Conservation (phyloP, 129 eudicot species). For the Dittrichia graveolens region DNA sequence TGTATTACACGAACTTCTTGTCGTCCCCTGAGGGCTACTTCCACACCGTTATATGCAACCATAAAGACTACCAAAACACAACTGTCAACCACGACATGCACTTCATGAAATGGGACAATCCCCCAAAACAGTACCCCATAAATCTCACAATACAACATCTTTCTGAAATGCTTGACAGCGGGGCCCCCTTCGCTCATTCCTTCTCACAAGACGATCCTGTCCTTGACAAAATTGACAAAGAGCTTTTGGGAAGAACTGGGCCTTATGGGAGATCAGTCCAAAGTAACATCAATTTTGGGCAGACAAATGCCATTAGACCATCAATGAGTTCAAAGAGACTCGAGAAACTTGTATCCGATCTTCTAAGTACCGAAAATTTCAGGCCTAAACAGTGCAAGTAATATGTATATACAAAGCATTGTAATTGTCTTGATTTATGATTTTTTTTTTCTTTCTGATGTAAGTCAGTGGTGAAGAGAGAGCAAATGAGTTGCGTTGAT, state of each 20-base stretch:
- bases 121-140: slow-evolving; percentile 68
- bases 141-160: slow-evolving; percentile 61
- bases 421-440: slow-evolving; percentile 14
- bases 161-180: slow-evolving; percentile 74
- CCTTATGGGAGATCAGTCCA: slow-evolving; percentile 48
- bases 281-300: slow-evolving; percentile 47
- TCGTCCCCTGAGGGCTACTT: slow-evolving; percentile 88
- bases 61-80: slow-evolving; percentile 90
- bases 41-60: slow-evolving; percentile 90
- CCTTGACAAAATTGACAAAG: slow-evolving; percentile 71
- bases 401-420: slow-evolving; percentile 11
- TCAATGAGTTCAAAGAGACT: slow-evolving; percentile 68
- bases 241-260: slow-evolving; percentile 54
- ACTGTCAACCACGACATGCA: slow-evolving; percentile 93
- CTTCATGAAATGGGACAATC: slow-evolving; percentile 80
- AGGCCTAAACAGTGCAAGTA: slow-evolving; percentile 86
- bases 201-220: slow-evolving; percentile 61
- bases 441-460: slow-evolving; percentile 19
- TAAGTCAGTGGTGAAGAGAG: neutral
- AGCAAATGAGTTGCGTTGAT: neutral
- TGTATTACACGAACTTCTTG: slow-evolving; percentile 94
- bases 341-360: slow-evolving; percentile 68
- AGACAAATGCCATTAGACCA: slow-evolving; percentile 66
- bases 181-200: slow-evolving; percentile 83
- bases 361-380: slow-evolving; percentile 75